Evolutionary conservation across 163 green algal species (phyloP).

Genomic region (Scenedesmus sp.): DNA sequence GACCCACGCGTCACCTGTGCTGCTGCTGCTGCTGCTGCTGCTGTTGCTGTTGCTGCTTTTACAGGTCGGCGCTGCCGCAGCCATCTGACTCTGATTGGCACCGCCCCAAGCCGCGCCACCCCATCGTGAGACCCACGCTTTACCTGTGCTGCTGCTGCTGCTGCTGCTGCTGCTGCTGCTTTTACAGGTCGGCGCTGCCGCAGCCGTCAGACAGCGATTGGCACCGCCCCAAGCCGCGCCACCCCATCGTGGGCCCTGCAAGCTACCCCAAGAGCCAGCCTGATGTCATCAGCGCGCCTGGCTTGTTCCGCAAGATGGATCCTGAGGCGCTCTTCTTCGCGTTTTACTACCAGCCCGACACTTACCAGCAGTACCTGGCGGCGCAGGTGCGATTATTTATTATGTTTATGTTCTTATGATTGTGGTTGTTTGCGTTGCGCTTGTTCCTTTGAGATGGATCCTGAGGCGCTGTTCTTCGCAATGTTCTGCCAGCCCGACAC

Average conservation of each 20-base stretch:
- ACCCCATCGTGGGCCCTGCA: conserved; percentile 59
- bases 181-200: conserved; percentile 80
- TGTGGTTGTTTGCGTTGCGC: background rate
- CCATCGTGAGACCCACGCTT: conserved; percentile 48
- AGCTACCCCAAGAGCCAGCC: conserved; percentile 67
- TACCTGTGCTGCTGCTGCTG: background rate
- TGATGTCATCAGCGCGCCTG: conserved; percentile 84
- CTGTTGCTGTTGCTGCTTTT: background rate
- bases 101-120: conserved; percentile 47
- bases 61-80: conserved; percentile 84
- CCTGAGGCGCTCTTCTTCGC: conserved; percentile 97
- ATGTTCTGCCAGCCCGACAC: too few relatives aligned
- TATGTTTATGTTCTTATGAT: background rate
- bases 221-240: conserved; percentile 61
- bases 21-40: background rate
- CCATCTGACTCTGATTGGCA: conserved; percentile 69
- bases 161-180: background rate
- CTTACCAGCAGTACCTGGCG: conserved; percentile 89
- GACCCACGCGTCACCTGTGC: background rate
- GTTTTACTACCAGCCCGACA: conserved; percentile 97
- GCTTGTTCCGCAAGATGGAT: conserved; percentile 95
- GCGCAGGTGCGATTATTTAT: conserved; percentile 51
- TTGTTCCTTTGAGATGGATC: conserved; percentile 3
- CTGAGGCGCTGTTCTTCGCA: too few relatives aligned
- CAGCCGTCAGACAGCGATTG: conserved; percentile 82